Conservation (phyloP, 106 monocot genomes). For the Agapanthus africanus region DNA sequence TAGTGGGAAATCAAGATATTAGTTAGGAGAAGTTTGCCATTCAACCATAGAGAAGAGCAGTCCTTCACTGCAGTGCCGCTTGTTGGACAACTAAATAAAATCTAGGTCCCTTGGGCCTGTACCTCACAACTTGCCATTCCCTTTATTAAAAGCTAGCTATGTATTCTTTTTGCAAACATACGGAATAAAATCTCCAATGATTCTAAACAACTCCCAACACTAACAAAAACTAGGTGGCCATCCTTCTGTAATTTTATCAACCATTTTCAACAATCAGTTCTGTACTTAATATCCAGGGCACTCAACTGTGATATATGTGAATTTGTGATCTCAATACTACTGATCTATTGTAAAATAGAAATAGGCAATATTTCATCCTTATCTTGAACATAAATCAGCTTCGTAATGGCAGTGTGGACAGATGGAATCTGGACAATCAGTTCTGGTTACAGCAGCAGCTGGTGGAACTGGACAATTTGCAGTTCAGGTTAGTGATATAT, state of each 20-base stretch:
- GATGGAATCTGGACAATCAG: slow-evolving; percentile 59
- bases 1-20: neutral
- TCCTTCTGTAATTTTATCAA: neutral
- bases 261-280: neutral
- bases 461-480: slow-evolving; percentile 99
- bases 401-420: slow-evolving; percentile 51
- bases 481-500: slow-evolving; percentile 65
- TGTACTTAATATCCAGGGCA: neutral
- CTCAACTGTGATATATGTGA: neutral
- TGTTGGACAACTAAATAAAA: too few species aligned
- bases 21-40: neutral
- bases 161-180: neutral
- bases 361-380: neutral
- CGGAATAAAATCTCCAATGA: neutral
- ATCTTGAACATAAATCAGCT: neutral
- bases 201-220: neutral
- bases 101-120: too few species aligned
- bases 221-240: neutral
- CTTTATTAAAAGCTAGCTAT: neutral
- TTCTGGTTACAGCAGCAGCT: slow-evolving; percentile 93
- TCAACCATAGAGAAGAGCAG: neutral
- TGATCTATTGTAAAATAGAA: neutral
- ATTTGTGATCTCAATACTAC: neutral
- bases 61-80: neutral
- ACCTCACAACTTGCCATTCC: neutral